Percentiles rank a stretch among this genome's conserved stretches.
Evolutionary conservation across 2,329 filamentous ascomycete species (phyloP).

Genomic region (Nannizzia gypsea): DNA sequence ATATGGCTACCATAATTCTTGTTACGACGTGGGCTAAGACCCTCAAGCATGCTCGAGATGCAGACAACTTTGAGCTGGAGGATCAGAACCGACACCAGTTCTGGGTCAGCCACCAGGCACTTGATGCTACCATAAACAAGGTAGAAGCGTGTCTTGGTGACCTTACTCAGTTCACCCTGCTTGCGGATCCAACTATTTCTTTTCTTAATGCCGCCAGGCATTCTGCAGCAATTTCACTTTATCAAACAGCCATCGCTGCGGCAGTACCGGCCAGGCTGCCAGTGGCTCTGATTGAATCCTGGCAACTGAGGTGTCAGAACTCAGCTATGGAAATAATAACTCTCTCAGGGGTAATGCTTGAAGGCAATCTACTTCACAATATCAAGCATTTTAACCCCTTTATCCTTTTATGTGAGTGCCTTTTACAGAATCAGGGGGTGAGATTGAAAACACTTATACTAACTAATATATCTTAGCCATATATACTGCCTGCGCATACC

Average conservation of each 20-base stretch:
- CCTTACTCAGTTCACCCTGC: neutral
- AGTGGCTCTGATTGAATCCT: constrained; percentile 1
- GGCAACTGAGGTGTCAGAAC: neutral
- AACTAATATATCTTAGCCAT: neutral
- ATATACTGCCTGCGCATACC: constrained; percentile 5
- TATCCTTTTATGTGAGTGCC: constrained; percentile 6
- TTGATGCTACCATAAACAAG: neutral
- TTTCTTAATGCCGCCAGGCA: constrained; percentile 3
- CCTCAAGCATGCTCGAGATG: neutral
- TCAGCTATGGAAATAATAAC: constrained; percentile 5
- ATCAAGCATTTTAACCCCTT: constrained; percentile 6
- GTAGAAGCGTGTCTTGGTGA: constrained; percentile 5
- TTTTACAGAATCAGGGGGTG: too few relatives aligned
- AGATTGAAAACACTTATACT: neutral
- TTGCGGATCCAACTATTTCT: neutral
- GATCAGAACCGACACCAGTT: constrained; percentile 4
- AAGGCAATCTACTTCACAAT: constrained; percentile 1
- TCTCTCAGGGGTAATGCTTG: constrained; percentile 1
- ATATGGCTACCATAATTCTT: neutral
- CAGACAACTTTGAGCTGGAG: neutral
- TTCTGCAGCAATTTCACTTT: constrained; percentile 2
- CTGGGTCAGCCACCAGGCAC: constrained; percentile 3
- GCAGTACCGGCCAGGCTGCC: neutral
- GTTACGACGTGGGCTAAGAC: constrained; percentile 5
- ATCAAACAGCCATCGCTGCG: neutral